These are phyloP conservation scores for Phialophora macrospora DNA, from an alignment of 2,329 filamentous ascomycete species.

Conservation along the genomic window DNA sequence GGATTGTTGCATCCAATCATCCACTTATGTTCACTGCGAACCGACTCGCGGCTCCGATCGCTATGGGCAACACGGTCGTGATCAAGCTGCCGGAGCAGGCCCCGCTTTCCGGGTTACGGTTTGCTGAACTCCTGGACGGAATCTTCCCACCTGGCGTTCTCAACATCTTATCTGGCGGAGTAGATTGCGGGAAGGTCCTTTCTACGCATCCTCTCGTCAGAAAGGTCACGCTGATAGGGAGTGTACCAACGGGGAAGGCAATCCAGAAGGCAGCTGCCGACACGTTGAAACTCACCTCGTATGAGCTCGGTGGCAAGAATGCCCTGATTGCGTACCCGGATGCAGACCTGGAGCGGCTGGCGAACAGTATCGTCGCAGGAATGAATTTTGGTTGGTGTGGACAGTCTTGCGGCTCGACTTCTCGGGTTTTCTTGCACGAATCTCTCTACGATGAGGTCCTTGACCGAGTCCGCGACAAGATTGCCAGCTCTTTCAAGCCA, in stretches of 20 bases:
- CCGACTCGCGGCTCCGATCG: slow-evolving; percentile 73
- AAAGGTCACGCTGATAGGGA: slow-evolving; percentile 50
- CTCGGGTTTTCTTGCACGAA: slow-evolving; percentile 67
- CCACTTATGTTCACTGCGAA: slow-evolving; percentile 78
- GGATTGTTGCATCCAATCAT: slow-evolving; percentile 85
- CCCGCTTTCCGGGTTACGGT: slow-evolving; percentile 59
- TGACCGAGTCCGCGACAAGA: slow-evolving; percentile 63
- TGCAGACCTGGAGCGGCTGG: slow-evolving; percentile 68
- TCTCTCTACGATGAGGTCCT: slow-evolving; percentile 67
- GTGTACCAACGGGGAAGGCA: slow-evolving; percentile 45
- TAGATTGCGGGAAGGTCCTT: slow-evolving; percentile 41
- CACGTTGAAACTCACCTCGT: slow-evolving; percentile 62
- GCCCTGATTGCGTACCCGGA: slow-evolving; percentile 68
- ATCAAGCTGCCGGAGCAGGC: slow-evolving; percentile 67
- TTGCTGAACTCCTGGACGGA: slow-evolving; percentile 43
- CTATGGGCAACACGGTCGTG: slow-evolving; percentile 62
- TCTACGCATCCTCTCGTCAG: slow-evolving; percentile 48
- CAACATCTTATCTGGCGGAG: slow-evolving; percentile 43
- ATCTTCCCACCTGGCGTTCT: slow-evolving; percentile 50
- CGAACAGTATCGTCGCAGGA: slow-evolving; percentile 63
- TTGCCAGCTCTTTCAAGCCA: slow-evolving; percentile 63
- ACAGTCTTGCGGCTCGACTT: slow-evolving; percentile 68
- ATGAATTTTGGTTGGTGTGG: slow-evolving; percentile 41
- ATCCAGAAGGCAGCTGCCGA: slow-evolving; percentile 48
- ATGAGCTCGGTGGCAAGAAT: slow-evolving; percentile 70